These are phyloP conservation scores for Russula brevipes DNA, from an alignment of 768 basidiomycete genomes.

Conservation along the genomic window DNA sequence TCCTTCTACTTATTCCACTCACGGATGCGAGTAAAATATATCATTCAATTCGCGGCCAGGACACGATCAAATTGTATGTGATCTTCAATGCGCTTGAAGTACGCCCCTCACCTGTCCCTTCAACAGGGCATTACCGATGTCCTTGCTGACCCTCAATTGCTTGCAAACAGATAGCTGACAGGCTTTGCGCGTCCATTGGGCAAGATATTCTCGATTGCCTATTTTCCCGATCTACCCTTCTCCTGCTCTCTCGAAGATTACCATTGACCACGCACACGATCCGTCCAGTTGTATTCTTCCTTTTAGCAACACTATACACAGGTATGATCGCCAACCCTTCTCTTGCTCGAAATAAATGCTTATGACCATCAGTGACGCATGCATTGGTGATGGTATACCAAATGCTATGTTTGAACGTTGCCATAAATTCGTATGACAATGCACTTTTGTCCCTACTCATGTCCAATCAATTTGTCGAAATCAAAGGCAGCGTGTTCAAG, in stretches of 20 bases:
- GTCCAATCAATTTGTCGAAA: conserved; percentile 98
- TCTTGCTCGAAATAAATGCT: neutral
- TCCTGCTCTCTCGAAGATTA: conserved; percentile 57
- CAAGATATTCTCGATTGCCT: conserved; percentile 96
- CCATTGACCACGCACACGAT: conserved; percentile 62
- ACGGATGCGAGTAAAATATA: conserved; percentile 98
- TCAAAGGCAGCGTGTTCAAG: conserved; percentile 99
- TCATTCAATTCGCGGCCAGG: conserved; percentile 94
- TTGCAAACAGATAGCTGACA: conserved; percentile 75
- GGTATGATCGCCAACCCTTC: conserved; percentile 43
- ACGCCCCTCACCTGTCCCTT: conserved; percentile 29
- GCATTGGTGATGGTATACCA: conserved; percentile 95
- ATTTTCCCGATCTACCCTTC: conserved; percentile 88
- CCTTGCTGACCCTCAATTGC: neutral
- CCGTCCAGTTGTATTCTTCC: conserved; percentile 78
- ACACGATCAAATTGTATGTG: conserved; percentile 97
- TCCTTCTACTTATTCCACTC: conserved; percentile 68
- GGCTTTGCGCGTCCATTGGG: conserved; percentile 91
- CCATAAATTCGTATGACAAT: conserved; percentile 97
- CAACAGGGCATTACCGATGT: neutral
- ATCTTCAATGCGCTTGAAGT: conserved; percentile 99
- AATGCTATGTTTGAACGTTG: conserved; percentile 90
- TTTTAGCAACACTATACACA: conserved; percentile 75
- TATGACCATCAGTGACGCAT: conserved; percentile 61
- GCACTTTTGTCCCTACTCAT: conserved; percentile 89